Percentiles rank a stretch among this genome's conserved stretches.
Evolutionary conservation across 2,329 filamentous ascomycete species (phyloP).

Genomic region (Eutypa lata): DNA sequence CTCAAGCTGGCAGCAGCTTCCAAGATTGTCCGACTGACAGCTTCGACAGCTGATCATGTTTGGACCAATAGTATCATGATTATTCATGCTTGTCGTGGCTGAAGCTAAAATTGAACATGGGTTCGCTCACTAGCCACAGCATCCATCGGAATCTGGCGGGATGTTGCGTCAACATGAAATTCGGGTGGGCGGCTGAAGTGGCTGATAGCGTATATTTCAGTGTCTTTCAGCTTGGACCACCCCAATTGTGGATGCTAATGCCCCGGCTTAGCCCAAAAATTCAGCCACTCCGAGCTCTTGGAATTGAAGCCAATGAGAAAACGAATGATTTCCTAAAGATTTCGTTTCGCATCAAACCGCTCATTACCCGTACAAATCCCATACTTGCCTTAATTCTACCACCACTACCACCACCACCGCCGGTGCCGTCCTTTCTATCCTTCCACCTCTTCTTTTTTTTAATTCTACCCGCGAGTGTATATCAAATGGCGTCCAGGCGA

Average conservation of each 20-base stretch:
- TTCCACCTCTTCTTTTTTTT: slow-evolving; percentile 21
- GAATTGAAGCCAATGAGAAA: slow-evolving; percentile 11
- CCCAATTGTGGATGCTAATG: too few species aligned
- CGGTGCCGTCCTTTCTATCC: slow-evolving; percentile 29
- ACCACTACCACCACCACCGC: slow-evolving; percentile 11
- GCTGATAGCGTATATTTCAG: too few species aligned
- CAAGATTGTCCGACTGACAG: too few species aligned
- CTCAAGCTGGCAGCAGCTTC: too few species aligned
- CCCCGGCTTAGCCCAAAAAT: slow-evolving; percentile 27
- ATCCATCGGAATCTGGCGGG: not conserved
- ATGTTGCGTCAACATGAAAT: not conserved
- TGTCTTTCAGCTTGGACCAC: not conserved
- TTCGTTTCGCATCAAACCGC: slow-evolving; percentile 47
- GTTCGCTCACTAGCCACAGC: not conserved
- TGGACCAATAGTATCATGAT: not conserved
- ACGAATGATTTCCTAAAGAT: slow-evolving; percentile 24
- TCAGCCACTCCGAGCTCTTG: slow-evolving; percentile 17
- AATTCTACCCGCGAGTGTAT: slow-evolving; percentile 19
- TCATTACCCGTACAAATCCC: slow-evolving; percentile 36
- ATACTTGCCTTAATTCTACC: slow-evolving; percentile 5
- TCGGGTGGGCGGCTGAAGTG: too few species aligned
- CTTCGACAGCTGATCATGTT: not conserved
- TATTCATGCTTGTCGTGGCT: not conserved
- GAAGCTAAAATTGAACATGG: not conserved
- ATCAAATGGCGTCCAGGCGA: slow-evolving; percentile 88